A percentile compares a stretch with the other conserved stretches of the same genome.
Conservation (phyloP, 116 monocot species). For the Trichopus zeylanicus region DNA sequence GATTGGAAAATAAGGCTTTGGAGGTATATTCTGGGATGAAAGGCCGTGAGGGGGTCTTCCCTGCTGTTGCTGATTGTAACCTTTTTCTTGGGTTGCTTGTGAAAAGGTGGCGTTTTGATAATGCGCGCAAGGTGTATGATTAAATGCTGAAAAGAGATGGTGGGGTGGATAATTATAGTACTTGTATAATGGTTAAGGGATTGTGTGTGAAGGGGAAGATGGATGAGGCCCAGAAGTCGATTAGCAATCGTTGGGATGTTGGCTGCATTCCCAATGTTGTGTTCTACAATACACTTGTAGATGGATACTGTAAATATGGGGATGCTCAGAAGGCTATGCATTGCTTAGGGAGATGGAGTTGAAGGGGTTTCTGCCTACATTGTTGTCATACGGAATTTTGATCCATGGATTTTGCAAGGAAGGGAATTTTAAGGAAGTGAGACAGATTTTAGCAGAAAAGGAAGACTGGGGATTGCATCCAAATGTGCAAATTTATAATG, state of each 20-base stretch:
- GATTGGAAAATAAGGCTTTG: conserved; percentile 37
- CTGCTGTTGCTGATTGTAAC: conserved; percentile 36
- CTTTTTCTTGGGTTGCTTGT: conserved; percentile 41
- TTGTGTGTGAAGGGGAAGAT: conserved; percentile 56
- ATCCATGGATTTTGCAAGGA: conserved; percentile 54
- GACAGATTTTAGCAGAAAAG: conserved; percentile 52
- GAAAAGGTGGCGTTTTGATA: conserved; percentile 10
- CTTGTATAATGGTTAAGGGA: conserved; percentile 44
- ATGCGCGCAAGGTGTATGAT: conserved; percentile 55
- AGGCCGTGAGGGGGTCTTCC: conserved; percentile 9
- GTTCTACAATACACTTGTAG: conserved; percentile 71
- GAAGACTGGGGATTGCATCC: conserved; percentile 45
- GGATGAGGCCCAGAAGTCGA: conserved; percentile 50
- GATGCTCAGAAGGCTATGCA: conserved; percentile 26
- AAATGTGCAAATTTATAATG: conserved; percentile 68
- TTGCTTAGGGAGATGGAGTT: conserved; percentile 62
- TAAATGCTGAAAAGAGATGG: conserved; percentile 57
- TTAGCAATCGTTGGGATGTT: conserved; percentile 53
- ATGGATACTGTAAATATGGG: conserved; percentile 56
- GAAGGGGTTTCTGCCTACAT: conserved; percentile 74
- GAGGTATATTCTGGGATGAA: conserved; percentile 17
- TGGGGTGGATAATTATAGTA: conserved; percentile 51
- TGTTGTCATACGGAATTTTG: conserved; percentile 61
- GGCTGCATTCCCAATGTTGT: conserved; percentile 63
- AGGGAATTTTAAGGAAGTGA: conserved; percentile 32